These are phyloP conservation scores for Calocera viscosa DNA, from an alignment of 768 basidiomycete species.

Conservation along the genomic window DNA sequence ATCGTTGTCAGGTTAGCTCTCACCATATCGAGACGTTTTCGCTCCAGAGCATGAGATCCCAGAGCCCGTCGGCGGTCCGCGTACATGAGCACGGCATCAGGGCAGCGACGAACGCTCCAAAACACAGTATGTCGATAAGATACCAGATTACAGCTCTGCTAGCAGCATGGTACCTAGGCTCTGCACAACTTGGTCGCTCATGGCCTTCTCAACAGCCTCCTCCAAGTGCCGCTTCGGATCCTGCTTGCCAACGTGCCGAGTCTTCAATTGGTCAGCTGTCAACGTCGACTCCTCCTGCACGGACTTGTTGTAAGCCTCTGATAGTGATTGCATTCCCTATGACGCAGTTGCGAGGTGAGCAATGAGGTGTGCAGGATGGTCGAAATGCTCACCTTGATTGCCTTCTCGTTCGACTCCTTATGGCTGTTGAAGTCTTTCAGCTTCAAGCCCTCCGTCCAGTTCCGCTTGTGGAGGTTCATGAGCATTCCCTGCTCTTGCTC, in stretches of 20 bases:
- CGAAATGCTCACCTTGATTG: slow-evolving; percentile 65
- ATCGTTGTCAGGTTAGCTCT: not conserved
- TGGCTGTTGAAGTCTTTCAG: slow-evolving; percentile 79
- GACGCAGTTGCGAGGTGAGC: not conserved
- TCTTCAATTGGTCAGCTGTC: slow-evolving; percentile 85
- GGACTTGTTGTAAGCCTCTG: slow-evolving; percentile 92
- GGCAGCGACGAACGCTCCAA: not conserved
- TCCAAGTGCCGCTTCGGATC: slow-evolving; percentile 97
- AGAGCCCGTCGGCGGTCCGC: no score
- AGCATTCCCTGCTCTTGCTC: slow-evolving; percentile 97
- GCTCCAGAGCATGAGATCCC: not conserved
- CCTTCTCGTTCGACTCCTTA: slow-evolving; percentile 79
- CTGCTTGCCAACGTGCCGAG: slow-evolving; percentile 92
- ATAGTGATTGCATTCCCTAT: slow-evolving; percentile 85
- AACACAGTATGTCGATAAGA: slow-evolving; percentile 1
- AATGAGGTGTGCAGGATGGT: slow-evolving; percentile 19
- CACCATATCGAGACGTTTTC: not conserved
- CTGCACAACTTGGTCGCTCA: slow-evolving; percentile 95
- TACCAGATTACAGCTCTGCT: slow-evolving; percentile 54
- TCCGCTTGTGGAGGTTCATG: slow-evolving; percentile 96
- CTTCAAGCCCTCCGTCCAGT: slow-evolving; percentile 96
- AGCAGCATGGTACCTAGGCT: slow-evolving; percentile 89
- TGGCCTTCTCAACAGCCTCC: slow-evolving; percentile 93
- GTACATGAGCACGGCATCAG: not conserved
- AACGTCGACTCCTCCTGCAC: slow-evolving; percentile 97